Evolutionary conservation across 75 land plant genomes (phyloP).

Genomic region (Ceratopteris richardii): DNA sequence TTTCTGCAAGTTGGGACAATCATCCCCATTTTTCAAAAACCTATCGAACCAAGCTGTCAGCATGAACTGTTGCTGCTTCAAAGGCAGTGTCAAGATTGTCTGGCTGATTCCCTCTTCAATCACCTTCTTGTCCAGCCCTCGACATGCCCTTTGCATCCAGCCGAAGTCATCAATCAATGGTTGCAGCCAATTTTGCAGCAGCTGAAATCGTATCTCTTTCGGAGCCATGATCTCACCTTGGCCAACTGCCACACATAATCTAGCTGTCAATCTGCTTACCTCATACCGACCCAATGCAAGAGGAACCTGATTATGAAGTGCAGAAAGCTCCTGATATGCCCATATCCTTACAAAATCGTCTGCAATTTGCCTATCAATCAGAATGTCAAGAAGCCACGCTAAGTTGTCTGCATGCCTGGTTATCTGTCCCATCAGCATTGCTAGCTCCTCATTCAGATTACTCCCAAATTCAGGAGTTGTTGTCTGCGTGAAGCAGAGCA

Average conservation of each 20-base stretch:
- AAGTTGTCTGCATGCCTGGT: constrained; percentile 80
- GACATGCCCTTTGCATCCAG: constrained; percentile 59
- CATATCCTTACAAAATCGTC: constrained; percentile 70
- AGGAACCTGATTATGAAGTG: background rate
- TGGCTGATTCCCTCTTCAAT: constrained; percentile 86
- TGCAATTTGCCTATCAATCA: constrained; percentile 71
- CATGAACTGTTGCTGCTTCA: constrained; percentile 65
- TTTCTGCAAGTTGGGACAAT: constrained; percentile 84
- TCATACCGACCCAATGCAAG: too few relatives aligned
- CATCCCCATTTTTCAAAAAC: constrained; percentile 67
- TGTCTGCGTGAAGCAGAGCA: constrained; percentile 38
- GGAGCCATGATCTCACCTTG: too few relatives aligned
- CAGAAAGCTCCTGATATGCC: constrained; percentile 71
- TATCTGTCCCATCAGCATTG: constrained; percentile 37
- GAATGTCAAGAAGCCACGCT: constrained; percentile 79
- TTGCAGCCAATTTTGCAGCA: too few relatives aligned
- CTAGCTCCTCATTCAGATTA: constrained; percentile 8
- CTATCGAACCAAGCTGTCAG: constrained; percentile 74
- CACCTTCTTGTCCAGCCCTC: constrained; percentile 64
- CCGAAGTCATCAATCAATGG: too few relatives aligned
- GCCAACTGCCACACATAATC: too few relatives aligned
- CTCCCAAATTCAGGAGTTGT: constrained; percentile 21
- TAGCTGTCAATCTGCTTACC: too few relatives aligned
- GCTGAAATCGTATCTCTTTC: too few relatives aligned
- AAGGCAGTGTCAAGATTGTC: constrained; percentile 74